Evolutionary conservation across 2,329 filamentous ascomycete species (phyloP), one percentile per base, ranked within the genome.

Genomic region (Phialemonium atrogriseum): DNA sequence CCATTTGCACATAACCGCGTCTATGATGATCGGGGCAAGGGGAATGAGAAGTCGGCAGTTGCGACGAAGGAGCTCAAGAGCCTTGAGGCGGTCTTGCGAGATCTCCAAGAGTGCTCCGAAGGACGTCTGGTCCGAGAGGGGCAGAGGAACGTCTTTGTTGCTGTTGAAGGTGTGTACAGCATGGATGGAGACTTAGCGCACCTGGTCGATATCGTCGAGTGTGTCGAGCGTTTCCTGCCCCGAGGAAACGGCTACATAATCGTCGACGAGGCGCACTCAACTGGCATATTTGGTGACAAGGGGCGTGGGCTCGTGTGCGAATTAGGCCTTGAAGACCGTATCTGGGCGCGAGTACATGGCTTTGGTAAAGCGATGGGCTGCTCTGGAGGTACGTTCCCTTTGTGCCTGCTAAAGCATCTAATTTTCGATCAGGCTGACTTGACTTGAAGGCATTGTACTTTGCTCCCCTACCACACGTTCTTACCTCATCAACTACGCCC

Each of bases 141-240:
- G 0, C 36, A 47, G 2, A 49, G 48, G 0, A 77, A 73, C 40
- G 64, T 85, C 3, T 82, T 86, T 41, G 52, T 86, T n/a, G 74
- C 73, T 0, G 64, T 84, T 0, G 81, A 86, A 43, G 73, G 70
- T 0, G 62, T 86, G 1, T 89, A 91, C 52, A 87, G 81, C 50
- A 91, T 91, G 84, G 84, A 89, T 32, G 84, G 84, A 0, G 82
- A 88, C 42, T 57, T 84, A 12, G 73, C 73, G 0, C 80, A 79
- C 0, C 57, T 91, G 9, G 45, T 48, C 9, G 66, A 75, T 5
- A 70, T 88, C 12, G 64, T 81, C 2, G 52, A 64, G 0, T 59
- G 71, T 5, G 67, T 81, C 0, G 66, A 80, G 24, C 52, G 58
- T 1, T 45, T 69, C 0, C 54, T 86, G 0, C 73, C 77, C 0